phyloP scores from a whole-genome alignment of 2,329 filamentous ascomycete genomes.

The Calonectria leucothoes region DNA sequence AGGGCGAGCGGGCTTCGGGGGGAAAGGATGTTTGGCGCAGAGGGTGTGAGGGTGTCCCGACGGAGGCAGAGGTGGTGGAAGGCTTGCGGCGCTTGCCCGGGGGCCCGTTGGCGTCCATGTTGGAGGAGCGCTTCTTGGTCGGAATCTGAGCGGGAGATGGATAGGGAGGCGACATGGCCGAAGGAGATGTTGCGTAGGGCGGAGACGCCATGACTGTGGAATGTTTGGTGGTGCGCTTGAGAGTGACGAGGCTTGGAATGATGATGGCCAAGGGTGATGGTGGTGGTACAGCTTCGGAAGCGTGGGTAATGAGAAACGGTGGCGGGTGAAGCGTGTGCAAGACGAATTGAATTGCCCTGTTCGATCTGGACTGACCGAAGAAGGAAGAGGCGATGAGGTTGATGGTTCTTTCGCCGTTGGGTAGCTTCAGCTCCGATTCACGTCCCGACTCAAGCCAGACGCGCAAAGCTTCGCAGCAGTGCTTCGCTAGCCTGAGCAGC shows the following conservation, averaged over 20 bases:
- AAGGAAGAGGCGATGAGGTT: background rate
- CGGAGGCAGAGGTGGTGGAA: slow-evolving; percentile 60
- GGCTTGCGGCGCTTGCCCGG: slow-evolving; percentile 77
- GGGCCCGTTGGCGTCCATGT: slow-evolving; percentile 64
- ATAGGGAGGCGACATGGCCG: slow-evolving; percentile 67
- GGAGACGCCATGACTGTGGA: slow-evolving; percentile 66
- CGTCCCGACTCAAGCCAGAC: background rate
- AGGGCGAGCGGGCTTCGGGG: slow-evolving; percentile 68
- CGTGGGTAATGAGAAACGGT: background rate
- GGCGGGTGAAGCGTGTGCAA: background rate
- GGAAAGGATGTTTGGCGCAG: slow-evolving; percentile 87
- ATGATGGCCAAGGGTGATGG: background rate
- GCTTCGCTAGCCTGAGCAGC: background rate
- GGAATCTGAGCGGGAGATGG: slow-evolving; percentile 61
- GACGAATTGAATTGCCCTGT: background rate
- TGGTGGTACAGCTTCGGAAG: background rate
- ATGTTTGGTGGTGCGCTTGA: background rate
- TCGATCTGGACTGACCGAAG: background rate
- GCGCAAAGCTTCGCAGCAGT: background rate
- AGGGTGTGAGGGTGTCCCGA: slow-evolving; percentile 67
- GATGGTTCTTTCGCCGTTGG: background rate
- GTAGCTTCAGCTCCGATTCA: background rate
- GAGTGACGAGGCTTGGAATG: background rate
- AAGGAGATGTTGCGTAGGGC: slow-evolving; percentile 60
- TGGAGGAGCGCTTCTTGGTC: slow-evolving; percentile 70